Base-by-base conservation (phyloP, 2,329 filamentous ascomycete genomes). In the Colletotrichum sp. region DNA sequence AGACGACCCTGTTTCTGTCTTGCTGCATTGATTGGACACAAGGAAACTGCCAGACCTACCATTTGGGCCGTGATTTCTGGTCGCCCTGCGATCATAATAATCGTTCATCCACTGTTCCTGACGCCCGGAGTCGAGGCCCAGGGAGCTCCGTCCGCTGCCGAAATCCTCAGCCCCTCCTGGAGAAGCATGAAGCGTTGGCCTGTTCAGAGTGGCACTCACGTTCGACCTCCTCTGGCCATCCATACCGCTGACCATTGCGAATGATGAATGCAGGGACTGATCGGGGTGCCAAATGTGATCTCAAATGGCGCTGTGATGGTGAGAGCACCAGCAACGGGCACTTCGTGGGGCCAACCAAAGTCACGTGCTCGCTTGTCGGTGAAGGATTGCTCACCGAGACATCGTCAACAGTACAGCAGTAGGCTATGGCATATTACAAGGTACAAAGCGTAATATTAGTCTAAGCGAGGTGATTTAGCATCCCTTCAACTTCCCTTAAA, bases 311-410 rank as follows among this genome's bases (percentile, higher is more conserved):
- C 69, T 71, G 57, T 74, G 64, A 27, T 61, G 39, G 22, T 72
- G 22, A 22, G 70, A 69, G 59, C 65, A 59, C 30, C 61, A 70
- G 19, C 67, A 8, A 22, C 19, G 15, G 15, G 15, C 34, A 75
- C 34, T 15, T 25, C 61, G 74, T 73, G 71, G 70, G 34, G 52
- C 59, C 32, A 32, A 29, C 16, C 11, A 19, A 25, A 19, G 49
- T 76, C 74, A 76, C 74, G 74, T 76, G 74, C 52, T 76, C 74
- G 74, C 74, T 76, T 76, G 34, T 73, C 70, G 73, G 73, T 76
- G 69, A 22, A 44, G 64, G 25, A 4, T 25, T 7, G 16, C 44
- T 74, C 70, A 76, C 76, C 72, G 72, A 67, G 5, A n/a, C 22
- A 72, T 77, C 72, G 30, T 77, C 69, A 44, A 66, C 25, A 49